Evolutionary conservation across 2,329 filamentous ascomycete genomes (phyloP).

Genomic region (Aureobasidium sp.): DNA sequence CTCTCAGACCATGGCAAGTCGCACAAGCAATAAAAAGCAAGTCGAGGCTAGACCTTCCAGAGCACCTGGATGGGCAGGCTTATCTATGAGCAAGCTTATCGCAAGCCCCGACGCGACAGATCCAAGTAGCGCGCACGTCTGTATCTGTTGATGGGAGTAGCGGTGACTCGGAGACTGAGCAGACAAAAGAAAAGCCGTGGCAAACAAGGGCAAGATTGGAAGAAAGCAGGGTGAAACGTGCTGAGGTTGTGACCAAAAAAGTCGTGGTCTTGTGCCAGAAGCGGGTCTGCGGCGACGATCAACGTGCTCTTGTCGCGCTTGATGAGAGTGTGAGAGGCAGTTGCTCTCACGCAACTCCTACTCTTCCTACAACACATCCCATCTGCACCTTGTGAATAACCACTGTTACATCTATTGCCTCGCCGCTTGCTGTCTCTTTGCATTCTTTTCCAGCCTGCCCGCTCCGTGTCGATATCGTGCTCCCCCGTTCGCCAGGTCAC

Average conservation of each 20-base stretch:
- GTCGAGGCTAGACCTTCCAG: constrained; percentile 10
- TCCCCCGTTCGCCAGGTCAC: not conserved
- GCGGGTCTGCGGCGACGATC: constrained; percentile 8
- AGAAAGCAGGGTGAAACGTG: not conserved
- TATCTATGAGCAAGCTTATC: constrained; percentile 13
- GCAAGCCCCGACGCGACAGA: constrained; percentile 1
- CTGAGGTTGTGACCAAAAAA: constrained; percentile 4
- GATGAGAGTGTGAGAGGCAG: too few species aligned
- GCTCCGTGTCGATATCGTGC: not conserved
- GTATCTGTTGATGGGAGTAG: not conserved
- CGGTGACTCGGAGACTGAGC: not conserved
- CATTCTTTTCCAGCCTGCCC: not conserved
- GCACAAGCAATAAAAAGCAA: not conserved
- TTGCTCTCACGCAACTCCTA: constrained; percentile 4
- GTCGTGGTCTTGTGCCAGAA: constrained; percentile 6
- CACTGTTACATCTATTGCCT: not conserved
- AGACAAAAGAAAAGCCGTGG: not conserved
- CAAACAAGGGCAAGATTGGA: not conserved
- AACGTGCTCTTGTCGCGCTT: constrained; percentile 6
- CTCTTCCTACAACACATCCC: constrained; percentile 3
- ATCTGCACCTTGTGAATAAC: not conserved
- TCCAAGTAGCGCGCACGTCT: not conserved
- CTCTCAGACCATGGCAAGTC: not conserved
- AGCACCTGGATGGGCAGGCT: constrained; percentile 10
- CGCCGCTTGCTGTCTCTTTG: not conserved